Percentiles rank a stretch among this genome's conserved stretches.
These are phyloP conservation scores for Dendrobium nobile DNA, from an alignment of 106 monocot genomes.

Conservation along the genomic window DNA sequence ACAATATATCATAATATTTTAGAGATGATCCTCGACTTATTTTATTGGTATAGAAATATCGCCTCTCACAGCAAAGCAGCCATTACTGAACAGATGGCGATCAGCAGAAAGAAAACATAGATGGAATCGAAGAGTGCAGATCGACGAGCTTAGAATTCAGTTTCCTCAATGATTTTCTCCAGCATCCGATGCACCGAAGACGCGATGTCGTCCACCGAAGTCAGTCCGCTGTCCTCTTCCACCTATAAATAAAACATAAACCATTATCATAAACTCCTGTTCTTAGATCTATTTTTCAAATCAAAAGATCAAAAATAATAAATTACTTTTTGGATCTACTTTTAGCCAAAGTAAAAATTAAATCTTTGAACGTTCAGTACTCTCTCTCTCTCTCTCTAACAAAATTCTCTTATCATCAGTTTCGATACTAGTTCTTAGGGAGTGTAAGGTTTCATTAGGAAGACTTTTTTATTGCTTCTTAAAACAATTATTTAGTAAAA, in stretches of 20 bases:
- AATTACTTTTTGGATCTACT: too few species aligned
- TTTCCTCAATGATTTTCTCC: conserved; percentile 31
- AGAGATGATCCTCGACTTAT: not conserved
- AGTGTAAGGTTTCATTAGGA: too few species aligned
- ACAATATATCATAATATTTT: not conserved
- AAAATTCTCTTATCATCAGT: not conserved
- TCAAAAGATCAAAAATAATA: too few species aligned
- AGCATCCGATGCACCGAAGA: conserved; percentile 47
- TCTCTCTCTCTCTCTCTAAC: not conserved
- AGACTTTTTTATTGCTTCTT: too few species aligned
- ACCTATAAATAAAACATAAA: conserved; percentile 33
- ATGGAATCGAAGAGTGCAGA: not conserved
- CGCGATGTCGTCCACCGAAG: conserved; percentile 58
- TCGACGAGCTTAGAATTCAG: not conserved
- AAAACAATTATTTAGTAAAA: too few species aligned
- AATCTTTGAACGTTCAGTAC: too few species aligned
- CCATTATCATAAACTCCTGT: not conserved
- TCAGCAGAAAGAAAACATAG: not conserved
- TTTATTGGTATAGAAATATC: not conserved
- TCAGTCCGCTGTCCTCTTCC: conserved; percentile 54
- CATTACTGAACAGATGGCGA: not conserved
- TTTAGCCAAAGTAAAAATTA: too few species aligned
- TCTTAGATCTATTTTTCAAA: not conserved
- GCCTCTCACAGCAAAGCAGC: not conserved
- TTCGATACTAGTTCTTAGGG: not conserved